Conservation (phyloP, 495 filamentous ascomycete species). For the Geopyxis carbonaria region DNA sequence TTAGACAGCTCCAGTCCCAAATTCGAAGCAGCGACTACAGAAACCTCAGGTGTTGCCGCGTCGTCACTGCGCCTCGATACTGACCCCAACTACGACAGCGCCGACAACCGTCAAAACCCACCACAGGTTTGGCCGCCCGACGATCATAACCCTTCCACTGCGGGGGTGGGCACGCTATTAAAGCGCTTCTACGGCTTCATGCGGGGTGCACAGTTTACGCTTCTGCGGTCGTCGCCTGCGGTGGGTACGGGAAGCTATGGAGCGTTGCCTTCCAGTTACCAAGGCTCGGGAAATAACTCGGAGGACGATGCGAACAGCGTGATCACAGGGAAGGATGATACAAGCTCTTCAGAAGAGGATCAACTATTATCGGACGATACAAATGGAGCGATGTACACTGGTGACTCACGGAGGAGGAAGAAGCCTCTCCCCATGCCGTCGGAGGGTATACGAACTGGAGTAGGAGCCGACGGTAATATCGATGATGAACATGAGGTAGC, state of each 20-base stretch:
- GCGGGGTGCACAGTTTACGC: slow-evolving; percentile 19
- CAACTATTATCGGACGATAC: neutral
- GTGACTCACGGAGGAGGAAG: neutral
- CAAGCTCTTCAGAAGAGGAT: slow-evolving; percentile 1
- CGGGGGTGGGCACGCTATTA: neutral
- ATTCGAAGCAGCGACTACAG: neutral
- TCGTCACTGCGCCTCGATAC: neutral
- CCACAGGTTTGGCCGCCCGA: too few species aligned
- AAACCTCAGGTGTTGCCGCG: neutral
- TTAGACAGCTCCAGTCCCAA: neutral
- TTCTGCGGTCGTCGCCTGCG: slow-evolving; percentile 42
- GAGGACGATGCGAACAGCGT: slow-evolving; percentile 9
- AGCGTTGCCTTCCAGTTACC: slow-evolving; percentile 29
- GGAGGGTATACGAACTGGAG: neutral
- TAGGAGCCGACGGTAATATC: slow-evolving; percentile 2
- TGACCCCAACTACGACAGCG: neutral
- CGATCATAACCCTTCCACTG: neutral
- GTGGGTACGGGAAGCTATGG: slow-evolving; percentile 42
- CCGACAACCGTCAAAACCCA: neutral
- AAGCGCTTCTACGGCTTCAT: slow-evolving; percentile 6
- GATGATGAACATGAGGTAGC: slow-evolving; percentile 21
- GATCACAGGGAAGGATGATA: slow-evolving; percentile 8
- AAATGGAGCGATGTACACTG: neutral
- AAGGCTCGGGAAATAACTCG: slow-evolving; percentile 7
- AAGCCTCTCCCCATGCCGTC: neutral